These are phyloP conservation scores for Mentha longifolia DNA, from an alignment of 257 asterid genomes.

Conservation along the genomic window DNA sequence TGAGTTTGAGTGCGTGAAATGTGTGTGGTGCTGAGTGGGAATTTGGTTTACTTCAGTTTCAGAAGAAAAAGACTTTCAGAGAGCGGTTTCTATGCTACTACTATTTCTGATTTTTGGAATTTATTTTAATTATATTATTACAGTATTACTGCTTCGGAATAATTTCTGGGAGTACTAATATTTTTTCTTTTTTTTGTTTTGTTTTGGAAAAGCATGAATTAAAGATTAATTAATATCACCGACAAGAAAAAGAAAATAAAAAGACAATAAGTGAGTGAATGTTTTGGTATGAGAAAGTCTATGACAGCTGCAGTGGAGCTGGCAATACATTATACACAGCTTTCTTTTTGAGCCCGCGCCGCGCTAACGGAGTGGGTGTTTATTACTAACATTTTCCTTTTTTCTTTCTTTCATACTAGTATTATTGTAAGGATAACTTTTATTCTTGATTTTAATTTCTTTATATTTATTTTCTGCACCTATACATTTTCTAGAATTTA, in stretches of 20 bases:
- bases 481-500: too few relatives aligned
- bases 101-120: background rate
- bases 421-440: too few relatives aligned
- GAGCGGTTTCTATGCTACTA: background rate
- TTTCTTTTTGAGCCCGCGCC: slow-evolving; percentile 5
- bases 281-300: slow-evolving; percentile 12
- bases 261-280: slow-evolving; percentile 20
- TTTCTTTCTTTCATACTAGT: too few relatives aligned
- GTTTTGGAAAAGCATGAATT: background rate
- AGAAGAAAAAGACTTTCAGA: background rate
- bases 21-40: slow-evolving; percentile 8
- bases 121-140: background rate
- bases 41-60: slow-evolving; percentile 16
- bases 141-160: background rate
- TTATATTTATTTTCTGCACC: background rate
- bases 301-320: slow-evolving; percentile 43
- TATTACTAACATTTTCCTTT: background rate
- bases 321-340: slow-evolving; percentile 26
- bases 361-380: background rate
- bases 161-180: too few relatives aligned
- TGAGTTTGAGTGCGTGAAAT: slow-evolving; percentile 7
- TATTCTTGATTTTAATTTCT: background rate
- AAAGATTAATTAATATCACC: slow-evolving; percentile 23
- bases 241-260: slow-evolving; percentile 8
- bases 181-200: too few relatives aligned